These are phyloP conservation scores for Orbilia blumenaviensis DNA, from an alignment of 2,329 filamentous ascomycete species.

Conservation along the genomic window DNA sequence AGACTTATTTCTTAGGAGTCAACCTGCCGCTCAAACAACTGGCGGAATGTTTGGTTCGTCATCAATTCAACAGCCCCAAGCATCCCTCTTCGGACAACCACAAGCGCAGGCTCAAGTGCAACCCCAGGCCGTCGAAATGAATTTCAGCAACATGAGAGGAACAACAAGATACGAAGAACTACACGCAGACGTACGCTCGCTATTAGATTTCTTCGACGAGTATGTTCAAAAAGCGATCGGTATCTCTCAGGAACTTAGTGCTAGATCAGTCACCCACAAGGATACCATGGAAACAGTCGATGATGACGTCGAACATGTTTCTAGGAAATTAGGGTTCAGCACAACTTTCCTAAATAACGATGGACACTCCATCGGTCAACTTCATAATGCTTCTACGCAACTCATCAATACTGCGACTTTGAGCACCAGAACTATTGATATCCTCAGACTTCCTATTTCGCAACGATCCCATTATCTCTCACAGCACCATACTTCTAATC, in stretches of 20 bases:
- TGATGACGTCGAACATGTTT: conserved; percentile 72
- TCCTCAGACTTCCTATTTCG: conserved; percentile 57
- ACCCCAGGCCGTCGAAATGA: conserved; percentile 65
- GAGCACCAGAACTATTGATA: conserved; percentile 57
- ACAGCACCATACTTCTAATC: conserved; percentile 56
- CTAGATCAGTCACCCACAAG: conserved; percentile 72
- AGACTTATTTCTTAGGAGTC: not conserved
- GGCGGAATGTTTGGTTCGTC: conserved; percentile 53
- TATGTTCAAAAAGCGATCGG: conserved; percentile 82
- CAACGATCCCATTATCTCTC: conserved; percentile 57
- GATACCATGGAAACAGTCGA: conserved; percentile 72
- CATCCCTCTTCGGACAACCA: conserved; percentile 30
- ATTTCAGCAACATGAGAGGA: conserved; percentile 78
- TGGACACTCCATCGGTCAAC: conserved; percentile 54
- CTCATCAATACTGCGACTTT: conserved; percentile 56
- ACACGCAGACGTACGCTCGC: conserved; percentile 78
- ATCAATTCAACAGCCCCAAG: conserved; percentile 33
- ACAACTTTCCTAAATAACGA: conserved; percentile 57
- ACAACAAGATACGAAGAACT: conserved; percentile 94
- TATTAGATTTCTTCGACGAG: conserved; percentile 80
- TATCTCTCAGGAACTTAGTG: conserved; percentile 78
- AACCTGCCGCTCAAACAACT: conserved; percentile 32
- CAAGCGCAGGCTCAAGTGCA: conserved; percentile 27
- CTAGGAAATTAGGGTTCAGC: conserved; percentile 58
- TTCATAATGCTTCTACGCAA: conserved; percentile 55